Base-by-base conservation (phyloP, 225 moss, liverwort and hornwort genomes). In the Pseudisothecium myosuroides region DNA sequence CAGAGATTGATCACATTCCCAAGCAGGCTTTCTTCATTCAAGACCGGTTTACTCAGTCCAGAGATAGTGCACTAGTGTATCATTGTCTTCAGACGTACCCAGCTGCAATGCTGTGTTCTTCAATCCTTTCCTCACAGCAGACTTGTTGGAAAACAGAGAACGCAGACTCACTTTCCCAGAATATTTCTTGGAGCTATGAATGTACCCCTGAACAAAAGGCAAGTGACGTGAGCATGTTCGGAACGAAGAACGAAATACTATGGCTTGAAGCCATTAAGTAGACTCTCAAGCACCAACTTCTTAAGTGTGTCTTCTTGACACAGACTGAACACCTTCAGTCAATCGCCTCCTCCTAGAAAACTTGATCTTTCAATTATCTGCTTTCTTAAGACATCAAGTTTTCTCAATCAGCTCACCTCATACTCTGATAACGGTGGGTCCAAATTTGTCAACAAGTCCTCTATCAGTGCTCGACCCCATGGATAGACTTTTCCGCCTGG, bases 41-140 rank as follows among this genome's bases (percentile, higher is more conserved):
- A 84, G 47, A 81, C 43, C 34, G 60, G 5, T 59, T 81, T 56
- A 87, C 60, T 39, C 10, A 83, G 66, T 80, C 75, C 69, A 37
- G n/a, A 88, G 87, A 29, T 39, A 54, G 88, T 96, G 90, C 75
- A 96, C 49, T n/a, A 89, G 81, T 87, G 92, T 96, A 82, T 94
- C 93, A 81, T 94, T 69, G 69, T 64, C 43, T 75, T 84, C 41
- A 84, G 81, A 55, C 86, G 65, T 83, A 98, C 97, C 99, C 49
- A 99, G 88, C 90, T 96, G 91, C 75, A 99, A 72, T 58, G 90
- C 80, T 89, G 94, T 96, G 80, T 95, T 94, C 84, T 95, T 96
- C 55, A 84, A 84, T 84, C 39, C 39, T 21, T 68, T 84, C 65
- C 69, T 95, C 90, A 89, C 92, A 75, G 91, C 93, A 90, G 93